Base-by-base conservation (phyloP, 179 eudicot genomes). In the Spinacia oleracea region DNA sequence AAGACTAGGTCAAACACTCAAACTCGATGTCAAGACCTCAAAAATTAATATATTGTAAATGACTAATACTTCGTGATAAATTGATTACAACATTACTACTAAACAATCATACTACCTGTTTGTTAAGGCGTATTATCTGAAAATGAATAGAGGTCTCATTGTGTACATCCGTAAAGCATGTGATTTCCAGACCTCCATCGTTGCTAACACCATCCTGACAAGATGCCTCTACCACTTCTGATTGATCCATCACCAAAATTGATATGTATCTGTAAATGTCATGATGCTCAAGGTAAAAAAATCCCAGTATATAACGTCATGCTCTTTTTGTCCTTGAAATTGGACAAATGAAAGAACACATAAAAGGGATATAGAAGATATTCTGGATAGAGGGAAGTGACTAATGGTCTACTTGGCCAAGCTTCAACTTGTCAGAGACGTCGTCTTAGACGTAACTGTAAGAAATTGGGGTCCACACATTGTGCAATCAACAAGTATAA, bases 81-180 rank as follows among this genome's bases (percentile, higher is more conserved):
- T 20, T 4, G 9, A 68, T 42, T 18, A 55, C 18, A 25, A 15
- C 8, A 20, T 6, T 23, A 51, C 16, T n/a, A 42, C 50, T 68
- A 45, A 23, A 75, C 45, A 70, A 68, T 9, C 45, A 56, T 38
- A 58, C 51, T 58, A 86, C 98, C 96, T 93, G 93, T 81, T 89
- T 91, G n/a, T 77, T 84, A 59, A 93, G 90, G 56, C 88, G 88
- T 43, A 90, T 87, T 74, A 93, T 93, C 86, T 93, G 94, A 84
- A 91, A 93, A 78, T 93, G 86, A 45, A 91, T 84, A 15, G 89
- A 72, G n/a, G 83, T 78, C 27, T 85, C 92, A 25, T 92, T 88
- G 35, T 76, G 62, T 5, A 76, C 70, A 18, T 92, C 90, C 3
- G 89, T 81, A 78, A 90, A 92, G 76, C 88, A 87, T 10, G 87